phyloP scores from a whole-genome alignment of 768 basidiomycete genomes.

The Rhizopogon vinicolor region DNA sequence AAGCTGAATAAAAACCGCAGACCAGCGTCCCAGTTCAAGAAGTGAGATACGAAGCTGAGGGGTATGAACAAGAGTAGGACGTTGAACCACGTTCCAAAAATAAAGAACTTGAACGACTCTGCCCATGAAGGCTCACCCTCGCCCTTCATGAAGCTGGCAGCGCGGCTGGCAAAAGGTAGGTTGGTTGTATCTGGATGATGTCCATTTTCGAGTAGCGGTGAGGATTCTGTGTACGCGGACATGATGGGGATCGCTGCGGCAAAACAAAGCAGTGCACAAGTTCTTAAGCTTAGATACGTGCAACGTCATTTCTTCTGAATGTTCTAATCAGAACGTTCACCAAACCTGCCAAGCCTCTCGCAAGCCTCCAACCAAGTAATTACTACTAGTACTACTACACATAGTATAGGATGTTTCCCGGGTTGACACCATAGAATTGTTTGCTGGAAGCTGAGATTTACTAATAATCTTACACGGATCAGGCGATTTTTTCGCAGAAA shows the following conservation, averaged over 20 bases:
- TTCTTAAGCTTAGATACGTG: too few relatives aligned
- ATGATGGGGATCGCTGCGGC: conserved; percentile 5
- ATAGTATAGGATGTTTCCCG: too few relatives aligned
- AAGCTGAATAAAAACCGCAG: conserved; percentile 73
- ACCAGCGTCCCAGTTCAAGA: conserved; percentile 69
- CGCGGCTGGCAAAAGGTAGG: conserved; percentile 21
- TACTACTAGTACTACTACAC: too few relatives aligned
- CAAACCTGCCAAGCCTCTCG: too few relatives aligned
- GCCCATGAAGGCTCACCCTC: conserved; percentile 63
- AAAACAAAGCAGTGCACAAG: too few relatives aligned
- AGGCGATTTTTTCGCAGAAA: too few relatives aligned
- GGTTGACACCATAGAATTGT: too few relatives aligned
- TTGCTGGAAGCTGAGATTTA: too few relatives aligned
- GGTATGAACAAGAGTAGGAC: conserved; percentile 78
- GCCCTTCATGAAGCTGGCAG: conserved; percentile 38
- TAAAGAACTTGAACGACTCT: conserved; percentile 52
- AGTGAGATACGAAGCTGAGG: conserved; percentile 59
- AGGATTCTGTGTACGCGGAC: conserved; percentile 33
- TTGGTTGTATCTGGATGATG: conserved; percentile 10
- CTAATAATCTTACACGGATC: too few relatives aligned
- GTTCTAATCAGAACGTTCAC: too few relatives aligned
- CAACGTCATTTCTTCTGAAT: too few relatives aligned
- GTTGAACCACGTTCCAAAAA: conserved; percentile 69
- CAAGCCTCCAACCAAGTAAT: too few relatives aligned
- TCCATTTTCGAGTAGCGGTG: conserved; percentile 46